Evolutionary conservation across 1,139 yeast species (phyloP), one percentile per base, ranked within the genome.

Genomic region (Petasospora fabianii): DNA sequence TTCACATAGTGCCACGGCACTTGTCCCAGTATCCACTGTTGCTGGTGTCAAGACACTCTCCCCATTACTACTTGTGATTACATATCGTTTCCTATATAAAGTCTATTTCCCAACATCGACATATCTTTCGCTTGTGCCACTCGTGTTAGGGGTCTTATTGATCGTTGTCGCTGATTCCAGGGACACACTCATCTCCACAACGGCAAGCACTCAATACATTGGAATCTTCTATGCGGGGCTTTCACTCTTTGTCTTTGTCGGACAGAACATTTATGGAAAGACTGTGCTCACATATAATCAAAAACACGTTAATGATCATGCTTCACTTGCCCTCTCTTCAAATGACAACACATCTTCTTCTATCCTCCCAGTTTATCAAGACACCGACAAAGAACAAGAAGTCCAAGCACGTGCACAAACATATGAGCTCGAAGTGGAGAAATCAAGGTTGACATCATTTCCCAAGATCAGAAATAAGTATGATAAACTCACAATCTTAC

Each of bases 21-120:
- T 84, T 44, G 88, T 92, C 24, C 97, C 97, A 0, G 96, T 92
- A 12, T 86, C 97, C 1, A 71, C 92, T 46, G 97, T 92, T 17
- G 96, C 92, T 56, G 92, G 97, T 30, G 82, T 92, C 53, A 92
- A 92, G 65, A 92, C 97, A 1, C 68, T 90, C 32, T 83, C 96
- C 17, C 98, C 98, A 2, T 68, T 92, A 33, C 76, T 86, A 40
- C 86, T 96, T 1, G 95, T 92, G 12, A 59, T 80, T 15, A 80
- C 86, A 20, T 90, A 90, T 63, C 71, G 88, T 46, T 39, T 80
- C 3, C 38, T 85, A 24, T 84, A 79, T 57, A 64, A 68, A 14
- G 75, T 69, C 43, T 64, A 64, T 39, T 90, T 78, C 68, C 71
- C 70, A 38, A 48, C 48, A 20, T 69, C 69, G 49, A 84, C 92